Conservation (phyloP, 225 moss, liverwort and hornwort genomes). For the Asterella californica region DNA sequence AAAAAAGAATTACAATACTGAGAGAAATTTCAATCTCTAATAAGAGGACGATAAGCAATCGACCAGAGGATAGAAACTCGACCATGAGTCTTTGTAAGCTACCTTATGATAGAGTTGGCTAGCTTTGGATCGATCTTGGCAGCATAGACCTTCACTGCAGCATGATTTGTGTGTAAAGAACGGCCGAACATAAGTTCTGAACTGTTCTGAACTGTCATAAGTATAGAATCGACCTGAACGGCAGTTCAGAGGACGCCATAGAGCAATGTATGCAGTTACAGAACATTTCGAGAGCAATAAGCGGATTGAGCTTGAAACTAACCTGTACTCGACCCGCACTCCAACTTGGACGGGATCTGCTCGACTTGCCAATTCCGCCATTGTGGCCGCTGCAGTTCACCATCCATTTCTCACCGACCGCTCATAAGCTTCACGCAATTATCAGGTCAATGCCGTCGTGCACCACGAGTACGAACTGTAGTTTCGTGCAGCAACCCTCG, state of each 20-base stretch:
- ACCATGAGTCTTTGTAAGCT: background rate
- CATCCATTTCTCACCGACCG: constrained; percentile 9
- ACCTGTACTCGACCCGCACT: constrained; percentile 28
- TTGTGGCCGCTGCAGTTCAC: background rate
- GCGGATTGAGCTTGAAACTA: background rate
- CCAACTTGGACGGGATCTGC: constrained; percentile 25
- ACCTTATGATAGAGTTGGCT: constrained; percentile 73
- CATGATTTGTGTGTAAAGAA: background rate
- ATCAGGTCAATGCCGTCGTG: background rate
- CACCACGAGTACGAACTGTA: no score
- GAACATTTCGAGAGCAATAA: background rate
- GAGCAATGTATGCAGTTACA: no score
- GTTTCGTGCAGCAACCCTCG: no score
- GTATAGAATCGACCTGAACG: background rate
- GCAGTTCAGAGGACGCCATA: background rate
- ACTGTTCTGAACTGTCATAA: no score
- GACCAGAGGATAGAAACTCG: background rate
- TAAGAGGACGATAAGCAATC: background rate
- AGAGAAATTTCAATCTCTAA: background rate
- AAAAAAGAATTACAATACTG: no score
- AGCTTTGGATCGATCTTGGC: constrained; percentile 71
- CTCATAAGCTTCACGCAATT: background rate
- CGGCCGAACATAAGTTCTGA: background rate
- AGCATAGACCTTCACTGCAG: constrained; percentile 62
- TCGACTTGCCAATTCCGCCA: constrained; percentile 20